A percentile compares a stretch with the other conserved stretches of the same genome.
Conservation (phyloP, 805 yeast species). For the Sugiyamaella marilandica region DNA sequence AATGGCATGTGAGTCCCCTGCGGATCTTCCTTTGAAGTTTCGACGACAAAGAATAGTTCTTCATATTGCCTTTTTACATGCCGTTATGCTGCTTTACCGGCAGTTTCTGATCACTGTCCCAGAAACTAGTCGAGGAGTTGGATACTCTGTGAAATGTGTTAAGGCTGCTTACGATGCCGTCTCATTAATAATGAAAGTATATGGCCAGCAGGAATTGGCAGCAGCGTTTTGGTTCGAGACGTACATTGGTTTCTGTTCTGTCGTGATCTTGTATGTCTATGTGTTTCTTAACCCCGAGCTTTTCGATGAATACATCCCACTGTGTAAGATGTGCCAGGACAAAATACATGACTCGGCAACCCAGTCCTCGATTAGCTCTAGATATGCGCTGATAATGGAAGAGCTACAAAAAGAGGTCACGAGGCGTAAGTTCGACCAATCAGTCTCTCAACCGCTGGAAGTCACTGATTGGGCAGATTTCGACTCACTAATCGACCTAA, state of each 20-base stretch:
- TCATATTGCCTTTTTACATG: background rate
- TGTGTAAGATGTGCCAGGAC: background rate
- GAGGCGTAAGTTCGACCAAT: background rate
- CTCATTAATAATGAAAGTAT: background rate
- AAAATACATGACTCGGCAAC: background rate
- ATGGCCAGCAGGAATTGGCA: conserved; percentile 1
- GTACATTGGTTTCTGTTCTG: conserved; percentile 4
- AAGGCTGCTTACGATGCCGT: conserved; percentile 1
- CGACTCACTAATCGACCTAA: background rate
- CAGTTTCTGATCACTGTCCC: background rate
- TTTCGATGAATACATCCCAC: background rate
- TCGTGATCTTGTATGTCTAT: conserved; percentile 2
- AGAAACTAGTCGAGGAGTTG: background rate
- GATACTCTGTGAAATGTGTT: background rate
- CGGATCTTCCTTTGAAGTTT: background rate
- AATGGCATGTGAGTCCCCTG: background rate
- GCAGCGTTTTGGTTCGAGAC: conserved; percentile 7
- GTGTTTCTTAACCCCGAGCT: conserved; percentile 1
- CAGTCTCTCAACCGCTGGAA: background rate
- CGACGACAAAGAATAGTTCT: conserved; percentile 2
- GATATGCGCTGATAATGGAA: background rate
- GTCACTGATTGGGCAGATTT: background rate
- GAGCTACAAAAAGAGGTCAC: background rate
- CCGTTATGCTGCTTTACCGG: background rate
- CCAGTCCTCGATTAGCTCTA: background rate